Conservation (phyloP, 2,329 filamentous ascomycete genomes). For the Cercospora citrullina region DNA sequence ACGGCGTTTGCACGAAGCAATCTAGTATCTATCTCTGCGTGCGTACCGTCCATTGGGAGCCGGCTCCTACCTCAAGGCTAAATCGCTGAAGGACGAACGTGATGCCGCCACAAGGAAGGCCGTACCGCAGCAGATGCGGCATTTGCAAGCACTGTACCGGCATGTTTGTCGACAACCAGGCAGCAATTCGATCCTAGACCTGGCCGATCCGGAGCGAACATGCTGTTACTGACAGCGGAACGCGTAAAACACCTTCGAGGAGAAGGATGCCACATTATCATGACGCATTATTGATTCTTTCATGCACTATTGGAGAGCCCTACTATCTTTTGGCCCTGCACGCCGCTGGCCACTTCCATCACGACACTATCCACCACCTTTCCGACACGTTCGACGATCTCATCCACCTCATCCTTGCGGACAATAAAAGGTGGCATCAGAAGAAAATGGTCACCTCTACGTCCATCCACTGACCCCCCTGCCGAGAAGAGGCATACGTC, state of each 20-base stretch:
- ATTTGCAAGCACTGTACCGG: background rate
- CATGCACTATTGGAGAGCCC: slow-evolving; percentile 10
- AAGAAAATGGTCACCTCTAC: slow-evolving; percentile 12
- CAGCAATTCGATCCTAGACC: background rate
- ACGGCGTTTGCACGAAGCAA: no score
- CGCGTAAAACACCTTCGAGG: background rate
- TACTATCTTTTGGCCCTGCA: slow-evolving; percentile 8
- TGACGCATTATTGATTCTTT: background rate
- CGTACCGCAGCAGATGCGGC: background rate
- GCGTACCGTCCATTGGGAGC: no score
- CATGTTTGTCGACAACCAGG: background rate
- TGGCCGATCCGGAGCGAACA: background rate
- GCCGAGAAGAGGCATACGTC: slow-evolving; percentile 8
- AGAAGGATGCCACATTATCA: background rate
- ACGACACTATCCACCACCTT: slow-evolving; percentile 9
- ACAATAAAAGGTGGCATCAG: slow-evolving; percentile 11
- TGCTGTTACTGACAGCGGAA: background rate
- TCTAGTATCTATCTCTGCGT: no score
- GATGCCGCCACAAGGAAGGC: no score
- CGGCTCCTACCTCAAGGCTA: no score
- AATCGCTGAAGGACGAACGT: no score
- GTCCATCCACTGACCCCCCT: slow-evolving; percentile 8
- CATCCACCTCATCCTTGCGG: slow-evolving; percentile 9
- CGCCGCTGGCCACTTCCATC: slow-evolving; percentile 7
- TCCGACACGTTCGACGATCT: slow-evolving; percentile 11